These are phyloP conservation scores for Guillardia theta DNA, from an alignment of 78 protist species.

Conservation along the genomic window DNA sequence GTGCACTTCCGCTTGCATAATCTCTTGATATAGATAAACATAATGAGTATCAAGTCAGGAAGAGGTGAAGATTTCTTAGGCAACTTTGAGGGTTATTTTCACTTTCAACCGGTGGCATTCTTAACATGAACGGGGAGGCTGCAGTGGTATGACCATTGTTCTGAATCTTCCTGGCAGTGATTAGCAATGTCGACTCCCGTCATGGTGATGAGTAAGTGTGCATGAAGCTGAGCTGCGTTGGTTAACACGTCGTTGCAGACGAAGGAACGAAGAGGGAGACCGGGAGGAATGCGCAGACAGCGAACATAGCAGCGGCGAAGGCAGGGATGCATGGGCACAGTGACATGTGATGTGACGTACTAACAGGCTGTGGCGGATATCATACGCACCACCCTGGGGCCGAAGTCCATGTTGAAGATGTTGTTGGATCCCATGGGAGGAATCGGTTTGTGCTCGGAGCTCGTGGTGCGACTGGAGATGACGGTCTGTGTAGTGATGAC, in stretches of 20 bases:
- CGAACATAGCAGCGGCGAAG: slow-evolving; percentile 91
- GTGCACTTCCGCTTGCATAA: too few relatives aligned
- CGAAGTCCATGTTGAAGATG: slow-evolving; percentile 98
- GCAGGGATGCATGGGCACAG: background rate
- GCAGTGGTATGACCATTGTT: too few relatives aligned
- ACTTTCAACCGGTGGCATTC: too few relatives aligned
- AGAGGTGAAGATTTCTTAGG: too few relatives aligned
- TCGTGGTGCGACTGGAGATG: background rate
- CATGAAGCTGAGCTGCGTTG: background rate
- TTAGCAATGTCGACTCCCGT: too few relatives aligned
- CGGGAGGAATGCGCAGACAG: slow-evolving; percentile 89
- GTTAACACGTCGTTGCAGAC: slow-evolving; percentile 24
- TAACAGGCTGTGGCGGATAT: slow-evolving; percentile 88
- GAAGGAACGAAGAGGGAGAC: slow-evolving; percentile 84
- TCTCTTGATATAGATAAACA: too few relatives aligned
- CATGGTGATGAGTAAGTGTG: background rate
- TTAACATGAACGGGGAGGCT: too few relatives aligned
- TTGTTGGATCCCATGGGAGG: slow-evolving; percentile 97
- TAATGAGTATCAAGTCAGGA: too few relatives aligned
- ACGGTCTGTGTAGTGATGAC: slow-evolving; percentile 73
- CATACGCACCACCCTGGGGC: slow-evolving; percentile 94
- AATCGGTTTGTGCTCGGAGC: slow-evolving; percentile 34
- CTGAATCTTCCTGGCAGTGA: too few relatives aligned
- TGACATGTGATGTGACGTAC: background rate
- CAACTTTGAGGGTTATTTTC: too few relatives aligned